phyloP scores from a whole-genome alignment of 1,139 yeast genomes.

The Nematodospora anomalae region DNA sequence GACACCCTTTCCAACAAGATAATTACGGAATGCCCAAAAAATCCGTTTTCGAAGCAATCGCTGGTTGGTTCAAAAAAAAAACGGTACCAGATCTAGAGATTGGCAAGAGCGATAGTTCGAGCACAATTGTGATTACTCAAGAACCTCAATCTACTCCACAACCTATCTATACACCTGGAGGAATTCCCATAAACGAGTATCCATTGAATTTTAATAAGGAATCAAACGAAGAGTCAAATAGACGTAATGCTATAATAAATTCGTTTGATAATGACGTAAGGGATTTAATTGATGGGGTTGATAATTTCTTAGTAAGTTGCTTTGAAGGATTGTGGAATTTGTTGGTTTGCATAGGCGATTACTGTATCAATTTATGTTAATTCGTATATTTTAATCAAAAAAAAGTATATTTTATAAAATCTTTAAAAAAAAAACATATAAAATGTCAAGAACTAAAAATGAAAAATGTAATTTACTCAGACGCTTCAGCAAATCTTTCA shows the following conservation, averaged over 20 bases:
- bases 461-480: conserved; percentile 63
- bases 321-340: conserved; percentile 14
- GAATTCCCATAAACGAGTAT: conserved; percentile 24
- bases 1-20: conserved; percentile 40
- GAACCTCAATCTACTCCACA: conserved; percentile 10
- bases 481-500: conserved; percentile 93
- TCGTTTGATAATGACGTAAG: conserved; percentile 19
- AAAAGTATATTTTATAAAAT: neutral
- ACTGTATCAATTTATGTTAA: conserved; percentile 7
- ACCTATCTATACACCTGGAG: conserved; percentile 26
- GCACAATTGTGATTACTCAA: conserved; percentile 7
- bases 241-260: conserved; percentile 18
- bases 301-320: conserved; percentile 16
- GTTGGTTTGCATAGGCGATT: conserved; percentile 6
- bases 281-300: conserved; percentile 17
- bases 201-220: conserved; percentile 20
- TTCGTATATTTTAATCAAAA: neutral
- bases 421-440: conserved; percentile 3
- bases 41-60: conserved; percentile 11
- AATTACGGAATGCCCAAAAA: conserved; percentile 13
- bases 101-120: conserved; percentile 5
- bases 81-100: conserved; percentile 4
- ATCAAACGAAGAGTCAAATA: conserved; percentile 11
- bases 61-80: conserved; percentile 13
- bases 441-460: conserved; percentile 2